phyloP scores from a whole-genome alignment of 345 rosid genomes.

The Eucalyptus leucophloia region DNA sequence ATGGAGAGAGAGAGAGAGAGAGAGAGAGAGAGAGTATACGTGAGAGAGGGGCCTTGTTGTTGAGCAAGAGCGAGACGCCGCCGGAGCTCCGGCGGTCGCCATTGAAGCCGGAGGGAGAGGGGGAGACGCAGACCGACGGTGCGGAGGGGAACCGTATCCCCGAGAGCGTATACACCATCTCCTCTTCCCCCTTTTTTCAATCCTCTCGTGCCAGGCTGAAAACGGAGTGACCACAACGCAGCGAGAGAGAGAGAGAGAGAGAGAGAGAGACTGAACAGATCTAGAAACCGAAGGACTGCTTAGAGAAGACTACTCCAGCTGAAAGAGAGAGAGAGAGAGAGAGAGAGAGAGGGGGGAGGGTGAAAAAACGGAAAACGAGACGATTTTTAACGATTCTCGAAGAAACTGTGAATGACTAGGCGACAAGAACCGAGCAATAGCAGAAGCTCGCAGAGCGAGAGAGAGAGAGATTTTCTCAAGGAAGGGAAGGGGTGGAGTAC shows the following conservation, averaged over 20 bases:
- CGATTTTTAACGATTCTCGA: background rate
- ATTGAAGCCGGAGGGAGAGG: conserved; percentile 26
- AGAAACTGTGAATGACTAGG: background rate
- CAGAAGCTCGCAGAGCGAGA: too few species aligned
- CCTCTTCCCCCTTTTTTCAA: background rate
- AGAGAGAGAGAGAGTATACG: background rate
- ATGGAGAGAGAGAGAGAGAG: background rate
- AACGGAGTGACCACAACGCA: background rate
- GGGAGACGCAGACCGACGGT: conserved; percentile 18
- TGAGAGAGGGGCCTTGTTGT: background rate
- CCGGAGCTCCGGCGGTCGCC: conserved; percentile 34
- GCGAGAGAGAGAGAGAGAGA: background rate
- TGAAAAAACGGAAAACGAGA: background rate
- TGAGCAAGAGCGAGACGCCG: conserved; percentile 17
- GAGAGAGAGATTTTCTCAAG: background rate
- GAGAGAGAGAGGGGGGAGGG: background rate
- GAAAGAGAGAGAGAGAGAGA: background rate
- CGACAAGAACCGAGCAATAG: background rate
- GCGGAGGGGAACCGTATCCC: conserved; percentile 39
- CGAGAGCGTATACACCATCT: conserved; percentile 48
- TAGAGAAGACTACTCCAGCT: background rate
- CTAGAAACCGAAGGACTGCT: background rate
- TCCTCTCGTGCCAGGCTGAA: background rate
- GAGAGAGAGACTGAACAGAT: background rate
- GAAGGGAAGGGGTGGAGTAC: conserved; percentile 3